Percentiles rank a stretch among this genome's conserved stretches.
phyloP scores from a whole-genome alignment of 164 flowering plant genomes.

The Stephania cephalantha region DNA sequence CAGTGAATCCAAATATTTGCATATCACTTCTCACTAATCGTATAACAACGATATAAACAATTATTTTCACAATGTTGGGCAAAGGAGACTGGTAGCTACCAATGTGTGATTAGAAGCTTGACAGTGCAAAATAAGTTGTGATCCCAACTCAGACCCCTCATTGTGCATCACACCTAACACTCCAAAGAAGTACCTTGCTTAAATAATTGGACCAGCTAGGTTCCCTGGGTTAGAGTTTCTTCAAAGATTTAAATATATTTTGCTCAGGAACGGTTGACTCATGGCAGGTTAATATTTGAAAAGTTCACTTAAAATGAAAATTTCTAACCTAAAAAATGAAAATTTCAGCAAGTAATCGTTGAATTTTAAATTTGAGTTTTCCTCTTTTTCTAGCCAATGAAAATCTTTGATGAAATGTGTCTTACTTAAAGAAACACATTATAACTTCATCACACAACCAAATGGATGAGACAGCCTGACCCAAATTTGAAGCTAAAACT shows the following conservation, averaged over 20 bases:
- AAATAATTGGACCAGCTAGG: neutral
- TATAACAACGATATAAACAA: neutral
- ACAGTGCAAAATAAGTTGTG: neutral
- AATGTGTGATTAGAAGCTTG: neutral
- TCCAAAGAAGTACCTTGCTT: neutral
- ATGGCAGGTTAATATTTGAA: neutral
- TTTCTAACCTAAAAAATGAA: too few relatives aligned
- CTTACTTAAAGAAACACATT: too few relatives aligned
- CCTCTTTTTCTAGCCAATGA: neutral
- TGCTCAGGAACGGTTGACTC: neutral
- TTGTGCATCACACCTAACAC: neutral
- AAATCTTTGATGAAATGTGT: too few relatives aligned
- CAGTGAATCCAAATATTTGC: neutral
- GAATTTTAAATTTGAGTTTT: neutral
- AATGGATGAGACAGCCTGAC: too few relatives aligned
- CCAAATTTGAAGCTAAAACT: neutral
- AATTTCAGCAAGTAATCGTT: neutral
- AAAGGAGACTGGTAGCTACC: neutral
- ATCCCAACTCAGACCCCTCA: neutral
- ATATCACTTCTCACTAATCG: neutral
- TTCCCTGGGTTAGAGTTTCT: neutral
- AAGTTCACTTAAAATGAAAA: neutral
- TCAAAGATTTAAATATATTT: neutral
- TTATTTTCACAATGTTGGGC: neutral
- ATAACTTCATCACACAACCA: too few relatives aligned